These are phyloP conservation scores for Paecilomyces dactylethromorphus DNA, from an alignment of 2,329 filamentous ascomycete species.

Conservation along the genomic window DNA sequence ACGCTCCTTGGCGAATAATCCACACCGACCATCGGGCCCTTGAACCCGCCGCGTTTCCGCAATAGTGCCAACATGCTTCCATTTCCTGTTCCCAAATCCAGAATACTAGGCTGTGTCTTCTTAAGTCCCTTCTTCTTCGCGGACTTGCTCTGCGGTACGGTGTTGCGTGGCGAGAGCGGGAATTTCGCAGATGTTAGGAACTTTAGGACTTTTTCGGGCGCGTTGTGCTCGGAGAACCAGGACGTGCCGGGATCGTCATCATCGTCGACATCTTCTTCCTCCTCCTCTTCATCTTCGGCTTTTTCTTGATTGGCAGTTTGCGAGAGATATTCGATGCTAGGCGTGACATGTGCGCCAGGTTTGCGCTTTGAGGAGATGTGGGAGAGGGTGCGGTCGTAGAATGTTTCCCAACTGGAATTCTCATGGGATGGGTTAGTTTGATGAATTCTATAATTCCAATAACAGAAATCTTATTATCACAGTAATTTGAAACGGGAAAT, in stretches of 20 bases:
- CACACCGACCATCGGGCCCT: slow-evolving; percentile 69
- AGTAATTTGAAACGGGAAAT: neutral
- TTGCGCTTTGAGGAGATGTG: slow-evolving; percentile 27
- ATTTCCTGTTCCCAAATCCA: slow-evolving; percentile 93
- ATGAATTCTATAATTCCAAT: neutral
- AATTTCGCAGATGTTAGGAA: slow-evolving; percentile 54
- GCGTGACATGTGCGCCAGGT: neutral
- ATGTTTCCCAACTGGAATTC: slow-evolving; percentile 56
- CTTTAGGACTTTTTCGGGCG: slow-evolving; percentile 70
- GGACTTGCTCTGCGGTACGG: slow-evolving; percentile 5
- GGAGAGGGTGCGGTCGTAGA: slow-evolving; percentile 38
- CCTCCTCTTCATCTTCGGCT: slow-evolving; percentile 61
- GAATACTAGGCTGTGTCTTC: slow-evolving; percentile 41
- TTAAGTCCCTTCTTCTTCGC: neutral
- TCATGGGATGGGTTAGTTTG: neutral
- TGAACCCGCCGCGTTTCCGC: slow-evolving; percentile 57
- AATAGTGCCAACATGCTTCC: slow-evolving; percentile 85
- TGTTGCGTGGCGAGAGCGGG: slow-evolving; percentile 37
- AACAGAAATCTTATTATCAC: neutral
- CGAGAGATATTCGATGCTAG: slow-evolving; percentile 5
- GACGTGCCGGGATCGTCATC: slow-evolving; percentile 73
- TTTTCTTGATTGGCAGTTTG: slow-evolving; percentile 10
- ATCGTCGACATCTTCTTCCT: slow-evolving; percentile 63
- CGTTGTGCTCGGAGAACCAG: slow-evolving; percentile 93
- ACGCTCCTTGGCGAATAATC: slow-evolving; percentile 79